These are phyloP conservation scores for Collybiopsis confluens DNA, from an alignment of 768 basidiomycete species.

Conservation along the genomic window DNA sequence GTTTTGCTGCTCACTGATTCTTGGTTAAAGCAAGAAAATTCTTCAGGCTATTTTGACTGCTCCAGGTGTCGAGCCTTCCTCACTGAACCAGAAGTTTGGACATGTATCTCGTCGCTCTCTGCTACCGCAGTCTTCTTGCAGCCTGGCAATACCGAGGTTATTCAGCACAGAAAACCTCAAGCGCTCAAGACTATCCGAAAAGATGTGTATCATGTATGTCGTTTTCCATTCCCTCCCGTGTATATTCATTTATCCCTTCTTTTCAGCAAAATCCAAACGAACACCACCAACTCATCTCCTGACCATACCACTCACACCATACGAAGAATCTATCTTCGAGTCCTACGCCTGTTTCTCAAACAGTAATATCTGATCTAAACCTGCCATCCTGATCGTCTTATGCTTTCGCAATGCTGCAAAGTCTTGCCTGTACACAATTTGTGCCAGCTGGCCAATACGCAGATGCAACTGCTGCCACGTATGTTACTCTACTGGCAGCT, in stretches of 20 bases:
- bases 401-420: conserved; percentile 60
- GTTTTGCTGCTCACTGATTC: conserved; percentile 70
- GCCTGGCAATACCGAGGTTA: conserved; percentile 75
- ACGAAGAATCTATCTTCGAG: conserved; percentile 58
- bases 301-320: conserved; percentile 58
- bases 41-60: conserved; percentile 56
- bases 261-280: conserved; percentile 54
- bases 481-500: no score
- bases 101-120: conserved; percentile 64
- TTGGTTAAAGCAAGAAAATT: conserved; percentile 77
- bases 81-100: conserved; percentile 69
- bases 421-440: conserved; percentile 75
- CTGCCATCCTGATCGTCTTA: conserved; percentile 32
- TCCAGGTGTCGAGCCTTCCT: conserved; percentile 37
- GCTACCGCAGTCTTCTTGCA: conserved; percentile 56
- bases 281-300: conserved; percentile 58
- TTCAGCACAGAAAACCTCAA: conserved; percentile 57
- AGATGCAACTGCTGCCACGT: no score
- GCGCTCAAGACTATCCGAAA: conserved; percentile 50
- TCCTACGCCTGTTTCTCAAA: conserved; percentile 39
- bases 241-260: conserved; percentile 7
- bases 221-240: background rate
- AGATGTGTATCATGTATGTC: conserved; percentile 62
- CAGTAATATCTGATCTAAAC: conserved; percentile 37
- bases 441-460: conserved; percentile 67